phyloP scores from a whole-genome alignment of 179 eudicot species.

The Spinacia oleracea region DNA sequence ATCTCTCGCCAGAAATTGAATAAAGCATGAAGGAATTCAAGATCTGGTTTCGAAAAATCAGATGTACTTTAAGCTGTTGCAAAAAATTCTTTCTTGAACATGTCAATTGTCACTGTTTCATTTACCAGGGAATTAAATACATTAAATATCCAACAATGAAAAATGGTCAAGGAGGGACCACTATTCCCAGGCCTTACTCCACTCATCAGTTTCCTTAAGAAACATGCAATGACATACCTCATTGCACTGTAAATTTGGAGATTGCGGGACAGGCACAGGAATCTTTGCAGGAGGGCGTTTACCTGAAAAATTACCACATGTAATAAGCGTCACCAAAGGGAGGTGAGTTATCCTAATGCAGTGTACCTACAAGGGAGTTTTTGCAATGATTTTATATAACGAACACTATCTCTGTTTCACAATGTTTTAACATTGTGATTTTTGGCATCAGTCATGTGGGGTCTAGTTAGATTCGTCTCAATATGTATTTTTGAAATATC shows the following conservation, averaged over 20 bases:
- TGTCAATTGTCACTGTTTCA: background rate
- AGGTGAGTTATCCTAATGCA: background rate
- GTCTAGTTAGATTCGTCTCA: no score
- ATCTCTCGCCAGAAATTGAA: background rate
- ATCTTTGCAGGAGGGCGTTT: conserved; percentile 84
- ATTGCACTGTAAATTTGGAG: conserved; percentile 42
- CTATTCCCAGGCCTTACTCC: background rate
- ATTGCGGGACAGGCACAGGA: conserved; percentile 79
- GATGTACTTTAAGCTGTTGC: conserved; percentile 1
- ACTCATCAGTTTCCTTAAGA: conserved; percentile 1
- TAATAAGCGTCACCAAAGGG: conserved; percentile 22
- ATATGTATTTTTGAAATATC: no score
- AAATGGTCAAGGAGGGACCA: background rate
- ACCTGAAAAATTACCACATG: conserved; percentile 48
- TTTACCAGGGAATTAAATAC: background rate
- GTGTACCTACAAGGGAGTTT: background rate
- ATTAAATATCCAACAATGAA: background rate
- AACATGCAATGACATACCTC: conserved; percentile 49
- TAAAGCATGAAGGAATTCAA: background rate
- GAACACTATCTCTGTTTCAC: no score
- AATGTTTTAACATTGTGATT: no score
- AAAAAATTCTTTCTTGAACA: background rate
- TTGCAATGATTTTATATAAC: conserved; percentile 2
- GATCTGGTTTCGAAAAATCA: background rate
- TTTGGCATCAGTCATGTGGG: no score